These are phyloP conservation scores for Phytophthora pisi DNA, from an alignment of 352 stramenopile genomes.

Conservation along the genomic window DNA sequence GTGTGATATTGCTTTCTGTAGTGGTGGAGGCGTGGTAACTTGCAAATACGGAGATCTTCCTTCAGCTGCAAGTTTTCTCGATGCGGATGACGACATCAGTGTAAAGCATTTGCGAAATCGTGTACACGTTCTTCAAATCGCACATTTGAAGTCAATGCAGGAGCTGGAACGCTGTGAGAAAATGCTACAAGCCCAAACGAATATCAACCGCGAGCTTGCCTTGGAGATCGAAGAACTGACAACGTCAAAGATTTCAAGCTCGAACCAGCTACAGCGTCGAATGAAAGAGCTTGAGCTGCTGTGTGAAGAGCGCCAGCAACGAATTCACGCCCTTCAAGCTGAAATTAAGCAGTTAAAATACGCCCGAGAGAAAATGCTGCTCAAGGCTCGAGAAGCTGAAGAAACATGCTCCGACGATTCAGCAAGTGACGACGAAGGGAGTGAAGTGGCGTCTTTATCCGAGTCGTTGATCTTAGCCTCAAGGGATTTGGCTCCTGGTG, in stretches of 20 bases:
- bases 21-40: constrained; percentile 35
- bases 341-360: constrained; percentile 90
- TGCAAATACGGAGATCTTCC: constrained; percentile 43
- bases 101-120: constrained; percentile 75
- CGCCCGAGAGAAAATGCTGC: constrained; percentile 54
- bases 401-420: constrained; percentile 29
- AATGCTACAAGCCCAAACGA: constrained; percentile 95
- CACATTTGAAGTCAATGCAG: constrained; percentile 89
- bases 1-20: constrained; percentile 21
- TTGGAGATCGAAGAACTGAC: constrained; percentile 91
- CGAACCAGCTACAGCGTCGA: constrained; percentile 74
- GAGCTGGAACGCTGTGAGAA: constrained; percentile 93
- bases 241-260: constrained; percentile 69
- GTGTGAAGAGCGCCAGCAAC: constrained; percentile 80
- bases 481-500: constrained; percentile 70
- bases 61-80: constrained; percentile 27
- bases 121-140: constrained; percentile 89
- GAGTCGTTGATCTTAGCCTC: constrained; percentile 74
- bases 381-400: constrained; percentile 32
- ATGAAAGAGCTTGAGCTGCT: constrained; percentile 88
- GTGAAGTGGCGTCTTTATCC: constrained; percentile 60
- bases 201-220: constrained; percentile 93
- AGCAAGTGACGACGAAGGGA: constrained; percentile 49
- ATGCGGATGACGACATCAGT: constrained; percentile 34
- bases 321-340: constrained; percentile 85